Evolutionary conservation across 352 stramenopile species (phyloP), one percentile per base, ranked within the genome.

Genomic region (Globisporangium canariense): DNA sequence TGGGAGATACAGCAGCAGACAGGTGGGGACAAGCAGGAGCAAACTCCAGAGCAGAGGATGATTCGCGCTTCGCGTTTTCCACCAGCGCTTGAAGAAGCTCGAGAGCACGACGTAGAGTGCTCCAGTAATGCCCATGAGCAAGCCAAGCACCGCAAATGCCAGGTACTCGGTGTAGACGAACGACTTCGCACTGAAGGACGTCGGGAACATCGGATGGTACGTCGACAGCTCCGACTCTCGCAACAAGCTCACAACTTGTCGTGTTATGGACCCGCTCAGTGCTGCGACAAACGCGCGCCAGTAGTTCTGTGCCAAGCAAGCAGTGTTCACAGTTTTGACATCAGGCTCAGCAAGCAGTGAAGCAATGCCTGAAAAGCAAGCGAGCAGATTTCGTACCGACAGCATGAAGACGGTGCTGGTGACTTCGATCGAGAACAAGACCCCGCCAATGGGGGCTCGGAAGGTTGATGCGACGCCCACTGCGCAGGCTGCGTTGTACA

Each of bases 351-450:
- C 13, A 20, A 53, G 14, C 9, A 20, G 32, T 30, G 14, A 4
- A 9, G 16, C 10, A 18, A 22, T 7, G n/a, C 11, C 49, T 14
- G 10, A 6, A 34, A 3, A 60, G 40, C 49, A 22, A 43, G 5
- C 7, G 16, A 41, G 8, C 18, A 54, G 20, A 6, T 51, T 62
- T 69, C 64, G 22, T 56, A 74, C 74, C 66, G 75, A 88, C 13
- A 91, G 68, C 71, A 91, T 79, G 68, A 88, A 92, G 49, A 83
- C 74, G 0, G 83, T 91, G 41, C 76, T 87, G 0, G 80, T 90
- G 45, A 98, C 89, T 68, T 98, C 93, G 16, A 98, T 95, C 4
- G 79, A 83, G 58, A 98, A 98, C 25, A 98, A 67, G 4, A 96
- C 91, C 10, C 91, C 93, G 5, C 91, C 93, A 40, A 98, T 93